phyloP scores from a whole-genome alignment of 495 filamentous ascomycete genomes.

The Hamigera avellanea region DNA sequence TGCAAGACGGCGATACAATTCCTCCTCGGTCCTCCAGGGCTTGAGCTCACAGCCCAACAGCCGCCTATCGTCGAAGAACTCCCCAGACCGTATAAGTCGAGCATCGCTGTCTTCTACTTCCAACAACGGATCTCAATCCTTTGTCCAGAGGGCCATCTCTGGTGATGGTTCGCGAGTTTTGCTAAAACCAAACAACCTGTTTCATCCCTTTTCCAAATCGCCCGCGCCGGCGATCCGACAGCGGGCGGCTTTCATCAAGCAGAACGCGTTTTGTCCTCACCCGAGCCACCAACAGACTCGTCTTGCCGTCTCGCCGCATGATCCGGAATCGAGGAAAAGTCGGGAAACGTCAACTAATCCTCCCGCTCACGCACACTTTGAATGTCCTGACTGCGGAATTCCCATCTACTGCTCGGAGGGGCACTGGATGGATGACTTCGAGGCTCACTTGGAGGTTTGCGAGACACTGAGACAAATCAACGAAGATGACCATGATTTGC shows the following conservation, averaged over 20 bases:
- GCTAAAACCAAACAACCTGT: conserved; percentile 71
- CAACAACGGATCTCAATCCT: conserved; percentile 4
- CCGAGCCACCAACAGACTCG: conserved; percentile 65
- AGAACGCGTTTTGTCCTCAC: conserved; percentile 87
- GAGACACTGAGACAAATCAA: conserved; percentile 86
- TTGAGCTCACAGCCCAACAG: conserved; percentile 19
- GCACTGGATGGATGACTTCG: conserved; percentile 93
- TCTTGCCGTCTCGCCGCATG: conserved; percentile 43
- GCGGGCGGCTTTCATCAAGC: conserved; percentile 78
- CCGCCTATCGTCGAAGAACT: conserved; percentile 6
- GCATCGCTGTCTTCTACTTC: conserved; percentile 2
- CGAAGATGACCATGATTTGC: conserved; percentile 94
- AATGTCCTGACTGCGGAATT: conserved; percentile 93
- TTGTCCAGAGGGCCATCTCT: conserved; percentile 16
- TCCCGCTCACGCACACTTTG: conserved; percentile 74
- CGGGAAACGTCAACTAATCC: conserved; percentile 33
- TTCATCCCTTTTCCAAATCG: conserved; percentile 81
- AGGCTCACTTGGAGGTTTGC: conserved; percentile 81
- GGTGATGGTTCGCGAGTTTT: conserved; percentile 33
- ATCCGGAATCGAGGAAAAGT: conserved; percentile 46
- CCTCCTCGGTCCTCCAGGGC: conserved; percentile 19
- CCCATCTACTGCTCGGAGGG: conserved; percentile 86
- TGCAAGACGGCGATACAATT: conserved; percentile 13
- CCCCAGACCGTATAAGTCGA: conserved; percentile 9
- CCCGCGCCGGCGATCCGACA: conserved; percentile 73